Conservation (phyloP, 768 basidiomycete genomes). For the Agrocybe praecox region DNA sequence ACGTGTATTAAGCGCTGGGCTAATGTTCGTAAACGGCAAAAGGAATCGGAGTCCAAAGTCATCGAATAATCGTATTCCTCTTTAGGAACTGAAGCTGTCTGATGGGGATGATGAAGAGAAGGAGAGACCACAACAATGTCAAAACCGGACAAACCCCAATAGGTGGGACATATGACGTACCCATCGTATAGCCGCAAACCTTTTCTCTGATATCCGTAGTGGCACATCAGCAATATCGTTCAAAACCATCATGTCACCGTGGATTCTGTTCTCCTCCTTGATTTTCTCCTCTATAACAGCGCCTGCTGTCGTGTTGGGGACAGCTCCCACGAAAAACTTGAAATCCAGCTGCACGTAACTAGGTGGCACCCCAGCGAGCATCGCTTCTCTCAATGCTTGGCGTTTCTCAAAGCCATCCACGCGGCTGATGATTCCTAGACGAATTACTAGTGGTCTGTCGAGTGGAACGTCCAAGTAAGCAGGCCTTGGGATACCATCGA, state of each 20-base stretch:
- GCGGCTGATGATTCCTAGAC: not conserved
- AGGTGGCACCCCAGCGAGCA: not conserved
- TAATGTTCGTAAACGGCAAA: not conserved
- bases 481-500: not conserved
- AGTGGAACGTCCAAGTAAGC: not conserved
- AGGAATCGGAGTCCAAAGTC: constrained; percentile 3
- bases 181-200: not conserved
- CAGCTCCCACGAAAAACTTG: not conserved
- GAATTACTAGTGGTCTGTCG: not conserved
- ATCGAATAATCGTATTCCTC: constrained; percentile 5
- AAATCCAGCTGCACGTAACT: not conserved
- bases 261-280: not conserved
- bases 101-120: too few species aligned
- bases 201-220: not conserved
- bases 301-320: not conserved
- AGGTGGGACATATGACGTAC: not conserved
- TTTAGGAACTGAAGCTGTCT: not conserved
- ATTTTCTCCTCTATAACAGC: not conserved
- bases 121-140: too few species aligned
- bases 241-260: not conserved
- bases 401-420: not conserved
- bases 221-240: not conserved
- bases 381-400: not conserved
- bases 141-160: too few species aligned
- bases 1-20: not conserved